Evolutionary conservation across 176 grass and related monocot species (phyloP), one percentile per base, ranked within the genome.

Genomic region (Elaeis guineensis): DNA sequence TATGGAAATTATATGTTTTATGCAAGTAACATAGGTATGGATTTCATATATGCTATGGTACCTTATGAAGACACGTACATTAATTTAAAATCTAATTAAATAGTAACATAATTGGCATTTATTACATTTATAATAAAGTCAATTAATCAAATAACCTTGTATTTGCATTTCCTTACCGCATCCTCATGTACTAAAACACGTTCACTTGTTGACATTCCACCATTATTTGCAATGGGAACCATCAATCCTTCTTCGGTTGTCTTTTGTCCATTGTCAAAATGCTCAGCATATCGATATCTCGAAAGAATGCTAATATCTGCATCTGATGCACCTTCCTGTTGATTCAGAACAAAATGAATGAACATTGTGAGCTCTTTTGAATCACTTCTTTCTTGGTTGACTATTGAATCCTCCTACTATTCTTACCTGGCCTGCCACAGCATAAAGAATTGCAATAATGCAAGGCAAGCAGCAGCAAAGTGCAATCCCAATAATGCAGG

Each of bases 141-240:
- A 12, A 9, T 44, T 44, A 44, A 44, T 44, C 35, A 12, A 12
- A 44, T 14, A 44, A 44, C 35, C 35, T 12, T 12, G 1, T 44
- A 44, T 44, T 12, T 44, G 2, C 2, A 12, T 44, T 44, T 44
- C 35, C 35, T 3, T 81, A 98, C 88, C 5, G 88, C 94, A 79
- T 98, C 94, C 69, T 98, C 94, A 9, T 21, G 71, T 35, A 79
- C 76, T 21, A 98, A 82, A 81, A 98, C 66, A 6, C 82, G 76
- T 75, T 86, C 88, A 61, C 63, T 77, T 26, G 82, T 89, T 51
- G 88, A 80, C 58, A 74, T 72, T 60, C 82, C 84, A 58, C 22
- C 77, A 69, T 81, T 89, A 75, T 86, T 93, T 25, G 86, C 58
- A 71, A 93, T 70, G 16, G 94, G 94, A 72, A 93, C 75, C 94